Base-by-base conservation (phyloP, 345 rosid species). In the Toxicodendron radicans region DNA sequence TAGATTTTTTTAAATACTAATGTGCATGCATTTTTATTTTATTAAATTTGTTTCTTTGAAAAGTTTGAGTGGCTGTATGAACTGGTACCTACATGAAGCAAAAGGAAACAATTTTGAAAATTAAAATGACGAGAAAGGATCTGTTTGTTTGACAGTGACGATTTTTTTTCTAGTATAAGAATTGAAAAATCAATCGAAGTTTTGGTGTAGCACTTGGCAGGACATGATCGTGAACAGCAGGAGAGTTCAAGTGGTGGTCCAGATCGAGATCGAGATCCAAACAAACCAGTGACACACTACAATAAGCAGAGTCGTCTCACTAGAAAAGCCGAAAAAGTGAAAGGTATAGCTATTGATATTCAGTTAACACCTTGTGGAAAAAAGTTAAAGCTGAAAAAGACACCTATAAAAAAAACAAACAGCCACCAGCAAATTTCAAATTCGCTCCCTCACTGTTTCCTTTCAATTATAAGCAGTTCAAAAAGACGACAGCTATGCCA, bases 211-310 rank as follows among this genome's bases (percentile, higher is more conserved):
- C 82, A 85, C 83, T 83, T 89, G 95, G 90, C 84, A 35, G 92
- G 83, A 74, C 84, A 76, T 71, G 92, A 81, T 38, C 75, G 82
- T 65, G 91, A 85, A 73, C 85, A 80, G 38, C 83, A 80, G 18
- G 96, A 86, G 66, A 79, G 70, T 71, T 86, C 80, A 61, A 84
- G 88, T 64, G 87, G 92, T 82, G 88, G 94, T 86, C 89, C 85
- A 84, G 89, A 89, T 86, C 83, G 74, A 83, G 92, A 87, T 86
- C 83, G 74, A 82, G 92, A 87, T 90, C 92, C 92, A 77, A 91
- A 85, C 86, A 87, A 87, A 86, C 80, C 73, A 73, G 70, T 63
- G 53, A 79, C 86, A 57, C 79, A 66, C 58, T 41, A 13, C 48
- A 79, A 77, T 74, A 85, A 81, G 79, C 85, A 83, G 81, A 80